Conservation (phyloP, 768 basidiomycete genomes). For the Floccularia luteovirens region DNA sequence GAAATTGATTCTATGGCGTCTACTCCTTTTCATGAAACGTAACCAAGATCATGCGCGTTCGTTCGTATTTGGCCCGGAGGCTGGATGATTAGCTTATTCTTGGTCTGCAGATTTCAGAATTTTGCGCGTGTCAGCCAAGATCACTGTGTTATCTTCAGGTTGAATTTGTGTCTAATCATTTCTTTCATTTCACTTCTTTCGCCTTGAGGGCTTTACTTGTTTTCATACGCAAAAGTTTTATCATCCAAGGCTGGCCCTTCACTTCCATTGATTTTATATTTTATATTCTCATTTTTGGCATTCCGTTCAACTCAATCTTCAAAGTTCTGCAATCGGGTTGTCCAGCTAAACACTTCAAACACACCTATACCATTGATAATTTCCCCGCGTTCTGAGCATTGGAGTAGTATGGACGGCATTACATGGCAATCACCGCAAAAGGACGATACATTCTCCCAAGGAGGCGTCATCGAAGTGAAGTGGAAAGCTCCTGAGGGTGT, state of each 20-base stretch:
- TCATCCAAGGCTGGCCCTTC: too few relatives aligned
- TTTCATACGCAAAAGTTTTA: too few relatives aligned
- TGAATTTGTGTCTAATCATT: not conserved
- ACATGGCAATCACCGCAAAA: not conserved
- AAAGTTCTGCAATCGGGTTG: not conserved
- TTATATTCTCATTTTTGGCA: not conserved
- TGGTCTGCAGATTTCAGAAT: not conserved
- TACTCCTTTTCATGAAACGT: conserved; percentile 42
- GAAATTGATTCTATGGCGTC: conserved; percentile 74
- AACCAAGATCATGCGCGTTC: not conserved
- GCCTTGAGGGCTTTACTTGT: not conserved
- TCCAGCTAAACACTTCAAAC: not conserved
- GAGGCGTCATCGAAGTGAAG: not conserved
- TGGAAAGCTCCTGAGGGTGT: not conserved
- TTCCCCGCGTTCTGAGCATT: not conserved
- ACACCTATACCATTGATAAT: not conserved
- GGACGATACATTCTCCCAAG: not conserved
- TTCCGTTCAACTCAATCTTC: not conserved
- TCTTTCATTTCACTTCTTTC: not conserved
- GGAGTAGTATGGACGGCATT: not conserved
- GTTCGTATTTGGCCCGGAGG: not conserved
- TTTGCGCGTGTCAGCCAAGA: not conserved
- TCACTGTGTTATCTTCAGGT: not conserved
- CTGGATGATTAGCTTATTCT: not conserved
- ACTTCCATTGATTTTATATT: not conserved